phyloP scores from a whole-genome alignment of 2,329 filamentous ascomycete genomes.

The Calonectria henricotiae region DNA sequence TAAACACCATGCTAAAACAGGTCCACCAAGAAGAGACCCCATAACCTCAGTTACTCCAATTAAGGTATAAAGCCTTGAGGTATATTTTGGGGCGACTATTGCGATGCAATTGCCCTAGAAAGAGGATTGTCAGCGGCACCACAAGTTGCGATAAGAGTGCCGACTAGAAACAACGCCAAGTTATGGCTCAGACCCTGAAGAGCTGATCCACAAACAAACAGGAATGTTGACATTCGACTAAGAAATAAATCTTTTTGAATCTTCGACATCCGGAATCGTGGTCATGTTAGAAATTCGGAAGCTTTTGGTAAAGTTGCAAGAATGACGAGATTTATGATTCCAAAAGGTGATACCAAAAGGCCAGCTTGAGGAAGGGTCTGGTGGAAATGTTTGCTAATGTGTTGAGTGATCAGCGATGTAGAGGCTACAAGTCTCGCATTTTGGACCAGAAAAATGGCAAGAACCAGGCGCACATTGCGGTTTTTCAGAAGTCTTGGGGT shows the following conservation, averaged over 20 bases:
- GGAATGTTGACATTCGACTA: not conserved
- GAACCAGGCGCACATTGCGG: not conserved
- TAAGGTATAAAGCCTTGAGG: not conserved
- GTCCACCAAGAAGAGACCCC: not conserved
- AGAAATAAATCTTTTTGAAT: not conserved
- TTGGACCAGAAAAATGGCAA: not conserved
- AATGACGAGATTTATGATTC: not conserved
- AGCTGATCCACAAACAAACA: not conserved
- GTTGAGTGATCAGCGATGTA: not conserved
- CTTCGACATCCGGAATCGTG: not conserved
- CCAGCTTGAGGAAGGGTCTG: not conserved
- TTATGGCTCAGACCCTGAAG: not conserved
- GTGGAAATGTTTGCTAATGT: not conserved
- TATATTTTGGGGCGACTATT: not conserved
- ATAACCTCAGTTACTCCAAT: conserved; percentile 4
- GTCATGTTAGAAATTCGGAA: not conserved
- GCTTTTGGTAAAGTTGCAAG: not conserved
- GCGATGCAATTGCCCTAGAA: not conserved
- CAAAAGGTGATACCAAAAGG: not conserved
- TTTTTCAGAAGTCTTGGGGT: not conserved
- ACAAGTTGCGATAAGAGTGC: not conserved
- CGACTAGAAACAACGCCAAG: not conserved
- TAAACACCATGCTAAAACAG: conserved; percentile 7
- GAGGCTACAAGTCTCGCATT: not conserved
- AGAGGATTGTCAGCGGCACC: conserved; percentile 8